Evolutionary conservation across 306 rosid species (phyloP), one percentile per base, ranked within the genome.

Genomic region (Neltuma alba): DNA sequence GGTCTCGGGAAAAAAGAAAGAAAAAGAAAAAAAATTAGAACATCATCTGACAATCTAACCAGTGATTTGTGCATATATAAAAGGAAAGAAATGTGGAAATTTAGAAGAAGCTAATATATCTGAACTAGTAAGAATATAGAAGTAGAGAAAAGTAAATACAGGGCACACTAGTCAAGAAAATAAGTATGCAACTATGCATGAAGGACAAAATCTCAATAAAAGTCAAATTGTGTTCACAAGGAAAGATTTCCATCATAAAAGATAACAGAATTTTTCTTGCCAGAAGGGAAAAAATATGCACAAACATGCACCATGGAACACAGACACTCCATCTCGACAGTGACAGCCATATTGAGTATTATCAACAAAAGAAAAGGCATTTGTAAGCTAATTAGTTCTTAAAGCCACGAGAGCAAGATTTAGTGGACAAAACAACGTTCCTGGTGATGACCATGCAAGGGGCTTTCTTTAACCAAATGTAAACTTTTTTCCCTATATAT

Each of bases 321-420:
- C 9, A 3, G 31, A 40, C 27, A 21, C 52, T 41, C n/a, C 21
- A 21, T 68, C 41, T 41, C 14, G 18, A 23, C 16, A 14, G 9
- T 30, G 1, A 2, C 2, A 23, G 52, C 73, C 9, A n/a, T 21
- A 37, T 9, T 36, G n/a, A 20, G 47, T 37, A 65, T 21, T 67
- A 40, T n/a, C 30, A 33, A 41, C 20, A 52, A 50, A 54, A 37
- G 9, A 38, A 57, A 78, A 58, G 57, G 27, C 18, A 37, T 36
- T 45, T 47, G 21, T 69, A 75, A 62, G 57, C 23, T 50, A 50
- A 44, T 70, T 68, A 57, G 44, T 81, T 75, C 41, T 42, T 33
- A 41, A 75, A 75, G 58, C 30, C 57, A 68, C 25, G 57, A 50
- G 55, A 31, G 36, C 71, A 72, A 77, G 62, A 57, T 72, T 42